A percentile compares a stretch with the other conserved stretches of the same genome.
phyloP scores from a whole-genome alignment of 202 grass and related monocot species.

The Brachypodium distachyon region DNA sequence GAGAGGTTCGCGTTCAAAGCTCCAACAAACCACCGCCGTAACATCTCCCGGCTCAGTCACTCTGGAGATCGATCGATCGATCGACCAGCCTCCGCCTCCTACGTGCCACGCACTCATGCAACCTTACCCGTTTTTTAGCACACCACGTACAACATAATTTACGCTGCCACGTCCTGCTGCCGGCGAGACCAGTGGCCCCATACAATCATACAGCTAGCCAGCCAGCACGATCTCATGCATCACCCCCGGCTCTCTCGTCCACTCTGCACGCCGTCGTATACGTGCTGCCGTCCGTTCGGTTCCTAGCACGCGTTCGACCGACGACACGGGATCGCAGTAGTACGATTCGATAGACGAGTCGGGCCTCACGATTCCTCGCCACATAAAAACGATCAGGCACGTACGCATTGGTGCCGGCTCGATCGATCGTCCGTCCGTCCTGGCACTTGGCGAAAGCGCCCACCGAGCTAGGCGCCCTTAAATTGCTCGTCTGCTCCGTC shows the following conservation, averaged over 20 bases:
- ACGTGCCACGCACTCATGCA: conserved; percentile 3
- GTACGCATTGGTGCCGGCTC: neutral
- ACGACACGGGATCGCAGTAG: too few species aligned
- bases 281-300: neutral
- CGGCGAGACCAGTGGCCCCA: neutral
- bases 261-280: neutral
- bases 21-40: too few species aligned
- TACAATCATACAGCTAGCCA: too few species aligned
- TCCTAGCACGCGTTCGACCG: too few species aligned
- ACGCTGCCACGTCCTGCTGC: neutral
- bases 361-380: neutral
- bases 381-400: neutral
- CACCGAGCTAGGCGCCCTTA: conserved; percentile 14
- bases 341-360: too few species aligned
- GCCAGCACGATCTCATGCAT: neutral
- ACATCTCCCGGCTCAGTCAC: too few species aligned
- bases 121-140: neutral
- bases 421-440: neutral
- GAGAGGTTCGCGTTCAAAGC: too few species aligned
- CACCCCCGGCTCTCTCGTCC: too few species aligned
- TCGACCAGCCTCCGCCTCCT: neutral
- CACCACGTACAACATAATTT: neutral
- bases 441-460: conserved; percentile 24
- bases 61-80: too few species aligned
- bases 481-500: neutral